These are phyloP conservation scores for Leishmania guyanensis DNA, from an alignment of 208 protist genomes.

Conservation along the genomic window DNA sequence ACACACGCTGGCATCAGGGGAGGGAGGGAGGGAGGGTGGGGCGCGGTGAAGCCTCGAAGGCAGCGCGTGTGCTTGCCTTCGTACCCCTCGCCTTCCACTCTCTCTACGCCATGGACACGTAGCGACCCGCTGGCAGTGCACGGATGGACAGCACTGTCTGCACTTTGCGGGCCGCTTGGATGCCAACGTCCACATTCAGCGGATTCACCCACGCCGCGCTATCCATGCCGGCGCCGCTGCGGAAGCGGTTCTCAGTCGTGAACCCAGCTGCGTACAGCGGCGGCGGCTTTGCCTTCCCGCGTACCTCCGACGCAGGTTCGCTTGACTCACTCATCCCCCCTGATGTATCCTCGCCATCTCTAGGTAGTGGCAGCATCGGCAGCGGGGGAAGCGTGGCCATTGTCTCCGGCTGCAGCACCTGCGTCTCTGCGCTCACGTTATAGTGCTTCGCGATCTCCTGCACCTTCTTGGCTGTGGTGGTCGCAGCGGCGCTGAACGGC, in stretches of 20 bases:
- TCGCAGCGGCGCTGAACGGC: conserved; percentile 13
- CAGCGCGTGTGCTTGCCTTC: not conserved
- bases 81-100: not conserved
- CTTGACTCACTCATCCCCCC: conserved; percentile 19
- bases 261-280: conserved; percentile 1
- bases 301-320: conserved; percentile 4
- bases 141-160: conserved; percentile 6
- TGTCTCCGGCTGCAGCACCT: conserved; percentile 24
- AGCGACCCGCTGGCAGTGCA: conserved; percentile 22
- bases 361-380: conserved; percentile 13
- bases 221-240: conserved; percentile 2
- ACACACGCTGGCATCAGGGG: not conserved
- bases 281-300: not conserved
- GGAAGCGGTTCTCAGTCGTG: not conserved
- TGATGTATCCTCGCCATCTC: conserved; percentile 12
- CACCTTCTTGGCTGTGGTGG: conserved; percentile 24
- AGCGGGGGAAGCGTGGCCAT: conserved; percentile 28
- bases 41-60: not conserved
- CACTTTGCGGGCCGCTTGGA: conserved; percentile 10
- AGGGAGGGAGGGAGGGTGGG: not conserved
- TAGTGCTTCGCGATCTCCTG: conserved; percentile 29
- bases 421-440: conserved; percentile 29
- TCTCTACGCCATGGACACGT: conserved; percentile 20
- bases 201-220: conserved; percentile 19
- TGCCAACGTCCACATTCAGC: conserved; percentile 20